Evolutionary conservation across 2,329 filamentous ascomycete genomes (phyloP), one percentile per base, ranked within the genome.

Genomic region (Pseudogymnoascus sp.): DNA sequence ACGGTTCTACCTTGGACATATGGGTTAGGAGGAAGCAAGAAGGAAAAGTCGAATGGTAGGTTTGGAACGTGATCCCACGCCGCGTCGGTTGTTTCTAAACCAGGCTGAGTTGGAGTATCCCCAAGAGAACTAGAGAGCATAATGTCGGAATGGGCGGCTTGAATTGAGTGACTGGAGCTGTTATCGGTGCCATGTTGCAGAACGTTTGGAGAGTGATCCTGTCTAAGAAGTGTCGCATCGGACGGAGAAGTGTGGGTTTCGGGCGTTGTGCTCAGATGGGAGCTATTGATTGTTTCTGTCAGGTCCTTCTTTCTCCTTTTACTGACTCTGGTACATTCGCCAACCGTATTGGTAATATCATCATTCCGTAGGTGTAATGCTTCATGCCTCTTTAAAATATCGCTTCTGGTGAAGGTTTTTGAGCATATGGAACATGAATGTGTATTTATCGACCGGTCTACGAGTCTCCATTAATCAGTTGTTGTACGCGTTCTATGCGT

Each of bases 381-480:
- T 42, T 69, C 65, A 62, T 70, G 69, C 5, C 69, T 63, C 26
- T 66, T 67, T 10, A 70, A 38, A 13, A 70, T 61, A 29, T 70
- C 69, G 50, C 68, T 70, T 29, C 69, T 64, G 1, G 68, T 70
- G 37, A 70, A 70, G 1, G 65, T 66, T 59, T 69, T 70, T 10
- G 65, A 64, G 31, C 69, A 70, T 63, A 67, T 68, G 42, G 59
- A 42, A 53, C 69, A 70, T 16, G 62, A 62, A 62, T 70, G 68
- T 14, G 67, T 26, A 47, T 47, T 47, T 47, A 26, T 47, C 42
- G 42, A 47, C 24, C 42, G 42, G 42, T 47, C 42, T 47, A 26
- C n/a, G 13, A 26, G 42, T 13, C 24, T n/a, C 42, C 24, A 47
- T 26, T 47, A 26, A 47, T 47, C 13, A 47, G 42, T 26, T n/a